A percentile compares a stretch with the other conserved stretches of the same genome.
These are phyloP conservation scores for Cochliopodium minus DNA, from an alignment of 208 protist species.

Conservation along the genomic window DNA sequence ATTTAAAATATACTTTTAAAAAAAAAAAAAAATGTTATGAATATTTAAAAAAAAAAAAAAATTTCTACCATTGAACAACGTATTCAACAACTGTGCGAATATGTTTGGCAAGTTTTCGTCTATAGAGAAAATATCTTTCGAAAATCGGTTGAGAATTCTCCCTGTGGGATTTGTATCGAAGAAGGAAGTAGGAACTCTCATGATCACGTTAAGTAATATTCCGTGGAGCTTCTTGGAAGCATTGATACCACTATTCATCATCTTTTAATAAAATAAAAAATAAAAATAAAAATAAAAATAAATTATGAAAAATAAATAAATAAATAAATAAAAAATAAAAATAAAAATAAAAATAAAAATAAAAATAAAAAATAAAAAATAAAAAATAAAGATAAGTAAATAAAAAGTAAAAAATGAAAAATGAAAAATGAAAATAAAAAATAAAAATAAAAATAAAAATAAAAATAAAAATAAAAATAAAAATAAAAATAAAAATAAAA, in stretches of 20 bases:
- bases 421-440: too few species aligned
- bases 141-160: slow-evolving; percentile 78
- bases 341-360: too few species aligned
- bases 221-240: slow-evolving; percentile 28
- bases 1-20: not conserved
- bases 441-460: too few species aligned
- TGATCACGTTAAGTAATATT: slow-evolving; percentile 32
- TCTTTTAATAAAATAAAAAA: too few species aligned
- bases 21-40: not conserved
- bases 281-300: too few species aligned
- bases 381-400: too few species aligned
- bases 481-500: too few species aligned
- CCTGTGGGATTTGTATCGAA: slow-evolving; percentile 80
- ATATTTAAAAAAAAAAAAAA: not conserved
- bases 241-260: not conserved
- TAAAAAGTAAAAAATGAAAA: too few species aligned
- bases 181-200: slow-evolving; percentile 47
- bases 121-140: slow-evolving; percentile 60
- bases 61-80: not conserved
- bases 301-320: too few species aligned
- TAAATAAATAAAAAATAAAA: too few species aligned
- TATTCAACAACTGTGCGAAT: not conserved
- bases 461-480: too few species aligned
- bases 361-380: too few species aligned
- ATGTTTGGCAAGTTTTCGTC: slow-evolving; percentile 26